Base-by-base conservation (phyloP, 768 basidiomycete genomes). In the Boletus edulis region DNA sequence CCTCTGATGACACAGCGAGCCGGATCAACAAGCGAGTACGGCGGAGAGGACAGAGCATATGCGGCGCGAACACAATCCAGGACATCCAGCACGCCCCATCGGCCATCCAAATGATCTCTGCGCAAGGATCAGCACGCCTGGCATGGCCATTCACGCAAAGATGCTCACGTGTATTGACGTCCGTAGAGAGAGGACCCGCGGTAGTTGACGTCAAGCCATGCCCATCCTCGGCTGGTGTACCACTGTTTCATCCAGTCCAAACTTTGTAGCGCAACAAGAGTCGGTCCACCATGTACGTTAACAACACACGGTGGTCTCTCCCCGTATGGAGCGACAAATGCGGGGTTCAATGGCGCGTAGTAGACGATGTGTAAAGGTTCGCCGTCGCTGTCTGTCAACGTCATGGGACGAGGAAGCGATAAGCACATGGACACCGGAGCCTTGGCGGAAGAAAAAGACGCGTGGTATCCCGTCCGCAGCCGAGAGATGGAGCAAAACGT, bases 141-240 rank as follows among this genome's bases (percentile, higher is more conserved):
- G 13, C 29, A 18, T 48, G 38, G 27, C 3, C 24, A 13, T 7
- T n/a, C 37, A 4, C 18, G 12, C 22, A 22, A 51, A 14, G n/a
- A 46, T 5, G 27, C 51, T 46, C 51, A 46, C 51, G 37, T 39
- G 37, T 52, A 52, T 22, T 45, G 37, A 18, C 44, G 51, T n/a
- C 51, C 44, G 18, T 52, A 52, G 27, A 46, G 44, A n/a, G 51
- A 52, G 27, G 51, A 46, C 14, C 44, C 44, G 37, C 44, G 51
- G 37, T 52, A 52, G 44, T 52, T 52, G 44, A 52, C 51, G 37
- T 52, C 51, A 14, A 52, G 44, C 51, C 51, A 52, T 10, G 51
- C 51, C 44, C 51, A 52, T 1, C 51, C 51, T 37, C 44, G 51
- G 51, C 51, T 52, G 15, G 51, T 52, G 37, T 39, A 46, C 51